These are phyloP conservation scores for Serendipita sp. DNA, from an alignment of 768 basidiomycete genomes.

Conservation along the genomic window DNA sequence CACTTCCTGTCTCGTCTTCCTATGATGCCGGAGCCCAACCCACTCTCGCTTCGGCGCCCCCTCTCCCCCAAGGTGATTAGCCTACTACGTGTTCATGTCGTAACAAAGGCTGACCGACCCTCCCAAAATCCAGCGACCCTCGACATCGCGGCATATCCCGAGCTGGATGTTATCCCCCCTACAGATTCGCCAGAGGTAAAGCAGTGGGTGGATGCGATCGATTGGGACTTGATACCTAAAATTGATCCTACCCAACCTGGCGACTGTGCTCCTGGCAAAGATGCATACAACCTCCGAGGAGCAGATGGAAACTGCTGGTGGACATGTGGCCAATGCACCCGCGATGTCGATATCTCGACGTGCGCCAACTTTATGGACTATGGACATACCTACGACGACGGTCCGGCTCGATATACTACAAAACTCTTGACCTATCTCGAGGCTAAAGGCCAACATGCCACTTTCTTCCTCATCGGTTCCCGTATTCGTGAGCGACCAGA, in stretches of 20 bases:
- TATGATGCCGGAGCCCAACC: slow-evolving; percentile 44
- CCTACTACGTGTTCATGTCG: slow-evolving; percentile 22
- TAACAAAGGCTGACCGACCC: slow-evolving; percentile 53
- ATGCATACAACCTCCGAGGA: slow-evolving; percentile 32
- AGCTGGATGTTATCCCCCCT: slow-evolving; percentile 6
- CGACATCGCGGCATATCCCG: slow-evolving; percentile 7
- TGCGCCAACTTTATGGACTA: slow-evolving; percentile 58
- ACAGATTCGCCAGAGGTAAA: slow-evolving; percentile 46
- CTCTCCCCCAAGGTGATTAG: slow-evolving; percentile 41
- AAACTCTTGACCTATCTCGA: slow-evolving; percentile 56
- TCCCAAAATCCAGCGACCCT: slow-evolving; percentile 30
- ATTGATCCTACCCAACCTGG: slow-evolving; percentile 48
- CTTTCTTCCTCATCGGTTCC: slow-evolving; percentile 85
- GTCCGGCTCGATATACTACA: slow-evolving; percentile 66
- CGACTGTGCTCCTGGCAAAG: slow-evolving; percentile 42
- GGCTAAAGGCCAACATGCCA: slow-evolving; percentile 48
- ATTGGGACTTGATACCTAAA: slow-evolving; percentile 53
- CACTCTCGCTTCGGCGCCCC: slow-evolving; percentile 39
- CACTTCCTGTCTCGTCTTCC: slow-evolving; percentile 34
- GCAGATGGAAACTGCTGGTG: slow-evolving; percentile 69
- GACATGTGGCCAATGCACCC: slow-evolving; percentile 67
- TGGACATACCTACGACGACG: slow-evolving; percentile 74
- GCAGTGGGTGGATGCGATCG: slow-evolving; percentile 60
- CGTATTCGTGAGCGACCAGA: slow-evolving; percentile 65
- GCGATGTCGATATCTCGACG: slow-evolving; percentile 41